phyloP scores from a whole-genome alignment of 306 rosid genomes.

The Abrus precatorius region DNA sequence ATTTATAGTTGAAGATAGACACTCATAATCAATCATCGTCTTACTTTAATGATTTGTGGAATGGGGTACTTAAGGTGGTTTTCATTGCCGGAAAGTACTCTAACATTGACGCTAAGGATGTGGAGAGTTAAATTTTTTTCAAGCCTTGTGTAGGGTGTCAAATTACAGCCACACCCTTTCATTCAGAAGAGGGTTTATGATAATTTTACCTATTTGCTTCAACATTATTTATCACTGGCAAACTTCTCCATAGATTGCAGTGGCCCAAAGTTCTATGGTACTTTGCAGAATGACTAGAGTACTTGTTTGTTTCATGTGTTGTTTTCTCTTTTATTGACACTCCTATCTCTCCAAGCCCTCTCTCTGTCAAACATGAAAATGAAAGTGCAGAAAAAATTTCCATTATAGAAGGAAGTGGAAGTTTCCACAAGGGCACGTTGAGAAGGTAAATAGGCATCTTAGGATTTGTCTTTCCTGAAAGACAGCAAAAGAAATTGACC shows the following conservation, averaged over 20 bases:
- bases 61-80: slow-evolving; percentile 39
- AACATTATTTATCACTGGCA: slow-evolving; percentile 47
- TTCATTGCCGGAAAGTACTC: slow-evolving; percentile 51
- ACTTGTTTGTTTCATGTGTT: slow-evolving; percentile 74
- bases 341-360: slow-evolving; percentile 51
- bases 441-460: slow-evolving; percentile 80
- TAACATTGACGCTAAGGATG: slow-evolving; percentile 42
- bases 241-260: slow-evolving; percentile 63
- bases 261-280: slow-evolving; percentile 61
- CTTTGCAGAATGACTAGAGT: slow-evolving; percentile 56
- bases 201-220: slow-evolving; percentile 24
- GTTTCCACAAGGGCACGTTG: slow-evolving; percentile 59
- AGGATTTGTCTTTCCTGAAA: slow-evolving; percentile 79
- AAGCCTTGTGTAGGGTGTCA: slow-evolving; percentile 29
- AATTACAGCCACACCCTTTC: slow-evolving; percentile 49
- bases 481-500: slow-evolving; percentile 60
- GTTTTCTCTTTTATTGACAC: slow-evolving; percentile 78
- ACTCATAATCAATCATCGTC: slow-evolving; percentile 54
- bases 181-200: slow-evolving; percentile 37
- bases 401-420: slow-evolving; percentile 47
- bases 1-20: slow-evolving; percentile 61
- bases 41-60: slow-evolving; percentile 44
- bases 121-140: slow-evolving; percentile 28
- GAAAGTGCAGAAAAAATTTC: slow-evolving; percentile 70
- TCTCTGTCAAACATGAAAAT: slow-evolving; percentile 62